Evolutionary conservation across 225 moss, liverwort and hornwort genomes (phyloP), one percentile per base, ranked within the genome.

Genomic region (Bryum argenteum): DNA sequence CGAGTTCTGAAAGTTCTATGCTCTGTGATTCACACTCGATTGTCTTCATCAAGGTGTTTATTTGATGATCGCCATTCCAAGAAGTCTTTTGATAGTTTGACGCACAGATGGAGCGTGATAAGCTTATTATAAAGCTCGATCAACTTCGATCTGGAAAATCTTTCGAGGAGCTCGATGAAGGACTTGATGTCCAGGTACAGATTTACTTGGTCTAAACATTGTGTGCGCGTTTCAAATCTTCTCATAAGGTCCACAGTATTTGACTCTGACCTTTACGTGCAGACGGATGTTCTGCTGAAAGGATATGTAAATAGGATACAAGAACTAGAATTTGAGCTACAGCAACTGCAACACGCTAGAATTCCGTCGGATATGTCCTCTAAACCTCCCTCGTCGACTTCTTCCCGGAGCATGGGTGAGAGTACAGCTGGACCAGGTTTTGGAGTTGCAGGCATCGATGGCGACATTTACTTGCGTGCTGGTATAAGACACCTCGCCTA

Each of bases 141-240:
- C 89, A 88, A 71, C 88, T 95, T 22, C 91, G 93, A 60, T 82
- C 92, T 65, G 93, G 93, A 59, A 89, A 91, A 71, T 88, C 86
- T 55, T 87, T 91, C 71, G 90, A 82, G 63, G 95, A 95, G 61
- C 76, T 93, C 11, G 89, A 95, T 65, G 89, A 75, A 52, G 92
- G 90, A 51, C 85, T 84, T 73, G 88, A 92, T 72, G 40, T 78
- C 63, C 85, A 89, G 89, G 95, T 92, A 52, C 51, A 38, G 37
- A 24, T 67, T 26, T 24, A 5, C 16, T 57, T 39, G 66, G 15
- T 71, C 72, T 52, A 23, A 58, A 63, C 14, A 6, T 17, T 59
- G 17, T 64, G 20, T 13, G 15, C 22, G 9, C 26, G 50, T 9
- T 75, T 58, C 20, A 48, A 38, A 50, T 62, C 9, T 50, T 55